A percentile compares a stretch with the other conserved stretches of the same genome.
These are phyloP conservation scores for Pichia occidentalis DNA, from an alignment of 805 yeast species.

Conservation along the genomic window DNA sequence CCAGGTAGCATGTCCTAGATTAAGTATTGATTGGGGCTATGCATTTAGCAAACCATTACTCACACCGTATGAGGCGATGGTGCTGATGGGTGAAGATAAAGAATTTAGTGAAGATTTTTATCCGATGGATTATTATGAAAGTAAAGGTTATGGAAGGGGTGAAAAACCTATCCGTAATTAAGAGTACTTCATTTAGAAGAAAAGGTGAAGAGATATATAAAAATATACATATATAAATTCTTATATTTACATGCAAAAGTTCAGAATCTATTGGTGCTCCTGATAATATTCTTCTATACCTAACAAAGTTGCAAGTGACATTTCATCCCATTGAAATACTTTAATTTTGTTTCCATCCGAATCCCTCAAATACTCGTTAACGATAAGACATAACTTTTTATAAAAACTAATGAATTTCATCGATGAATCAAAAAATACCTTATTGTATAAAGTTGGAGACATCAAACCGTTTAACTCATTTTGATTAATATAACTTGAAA, in stretches of 20 bases:
- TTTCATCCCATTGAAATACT: conserved; percentile 47
- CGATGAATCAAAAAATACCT: conserved; percentile 46
- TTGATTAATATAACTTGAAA: conserved; percentile 59
- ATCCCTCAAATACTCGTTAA: conserved; percentile 32
- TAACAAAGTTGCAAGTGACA: conserved; percentile 61
- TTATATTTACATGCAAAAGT: neutral
- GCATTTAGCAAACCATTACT: conserved; percentile 87
- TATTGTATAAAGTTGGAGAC: conserved; percentile 56
- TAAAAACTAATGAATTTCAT: conserved; percentile 44
- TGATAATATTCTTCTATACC: conserved; percentile 47
- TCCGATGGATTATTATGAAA: conserved; percentile 94
- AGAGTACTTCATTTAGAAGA: too few species aligned
- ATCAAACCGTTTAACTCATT: conserved; percentile 49
- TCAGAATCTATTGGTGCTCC: conserved; percentile 10
- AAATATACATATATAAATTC: neutral
- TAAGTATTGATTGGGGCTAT: conserved; percentile 98
- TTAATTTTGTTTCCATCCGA: conserved; percentile 19
- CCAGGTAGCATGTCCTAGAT: conserved; percentile 95
- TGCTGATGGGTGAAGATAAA: conserved; percentile 66
- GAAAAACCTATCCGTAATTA: conserved; percentile 45
- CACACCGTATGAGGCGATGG: conserved; percentile 96
- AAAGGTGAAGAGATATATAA: conserved; percentile 8
- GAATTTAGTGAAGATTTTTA: conserved; percentile 61
- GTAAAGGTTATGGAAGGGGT: conserved; percentile 91
- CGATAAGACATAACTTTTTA: conserved; percentile 33